Conservation (phyloP, 345 rosid genomes). For the Pugionium cornutum region DNA sequence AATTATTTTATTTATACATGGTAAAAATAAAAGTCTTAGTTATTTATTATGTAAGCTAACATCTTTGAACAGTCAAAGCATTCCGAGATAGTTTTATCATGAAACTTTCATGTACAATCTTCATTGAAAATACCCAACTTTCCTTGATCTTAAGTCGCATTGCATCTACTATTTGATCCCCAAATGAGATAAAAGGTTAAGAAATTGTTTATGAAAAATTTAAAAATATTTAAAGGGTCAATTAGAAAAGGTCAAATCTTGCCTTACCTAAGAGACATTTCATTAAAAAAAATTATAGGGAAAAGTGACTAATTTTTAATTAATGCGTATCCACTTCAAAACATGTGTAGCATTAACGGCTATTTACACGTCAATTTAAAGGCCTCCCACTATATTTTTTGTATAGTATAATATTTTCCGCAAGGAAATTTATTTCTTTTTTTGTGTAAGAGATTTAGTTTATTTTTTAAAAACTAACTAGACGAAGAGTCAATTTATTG, state of each 20-base stretch:
- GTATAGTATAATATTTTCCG: neutral
- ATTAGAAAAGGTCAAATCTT: slow-evolving; percentile 34
- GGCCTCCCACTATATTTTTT: neutral
- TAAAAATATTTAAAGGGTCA: slow-evolving; percentile 2
- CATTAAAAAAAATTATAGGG: slow-evolving; percentile 27
- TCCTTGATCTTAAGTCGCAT: too few relatives aligned
- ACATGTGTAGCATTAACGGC: slow-evolving; percentile 27
- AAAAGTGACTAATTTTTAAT: slow-evolving; percentile 20
- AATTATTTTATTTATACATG: too few relatives aligned
- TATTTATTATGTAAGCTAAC: too few relatives aligned
- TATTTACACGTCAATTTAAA: slow-evolving; percentile 17
- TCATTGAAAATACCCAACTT: too few relatives aligned
- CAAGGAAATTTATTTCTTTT: neutral
- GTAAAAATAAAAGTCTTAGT: too few relatives aligned
- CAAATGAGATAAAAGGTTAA: neutral
- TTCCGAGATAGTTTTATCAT: too few relatives aligned
- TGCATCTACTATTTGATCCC: too few relatives aligned
- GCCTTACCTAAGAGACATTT: slow-evolving; percentile 23
- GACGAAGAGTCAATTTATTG: too few relatives aligned
- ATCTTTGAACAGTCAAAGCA: too few relatives aligned
- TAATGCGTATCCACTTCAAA: slow-evolving; percentile 31
- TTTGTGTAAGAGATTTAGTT: neutral
- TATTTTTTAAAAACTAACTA: too few relatives aligned
- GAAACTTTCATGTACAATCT: too few relatives aligned
- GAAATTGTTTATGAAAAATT: neutral